Evolutionary conservation across 1,139 yeast species (phyloP).

Genomic region (Yamadazyma taylorii): DNA sequence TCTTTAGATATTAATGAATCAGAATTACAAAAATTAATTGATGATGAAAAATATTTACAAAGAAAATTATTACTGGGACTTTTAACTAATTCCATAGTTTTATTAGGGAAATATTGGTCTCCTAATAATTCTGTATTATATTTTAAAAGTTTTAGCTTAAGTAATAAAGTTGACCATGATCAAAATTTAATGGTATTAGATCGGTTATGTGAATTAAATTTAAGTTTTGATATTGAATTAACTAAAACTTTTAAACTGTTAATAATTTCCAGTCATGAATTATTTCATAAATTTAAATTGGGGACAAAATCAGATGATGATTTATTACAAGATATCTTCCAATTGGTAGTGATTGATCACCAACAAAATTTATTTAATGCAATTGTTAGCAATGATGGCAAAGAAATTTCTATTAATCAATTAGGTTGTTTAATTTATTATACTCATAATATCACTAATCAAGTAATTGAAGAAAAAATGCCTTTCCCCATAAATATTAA

Average conservation of each 20-base stretch:
- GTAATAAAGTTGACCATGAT: slow-evolving; percentile 14
- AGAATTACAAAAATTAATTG: slow-evolving; percentile 41
- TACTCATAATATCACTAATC: slow-evolving; percentile 5
- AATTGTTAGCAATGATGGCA: slow-evolving; percentile 23
- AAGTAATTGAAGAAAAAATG: slow-evolving; percentile 5
- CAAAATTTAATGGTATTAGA: slow-evolving; percentile 25
- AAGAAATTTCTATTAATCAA: slow-evolving; percentile 20
- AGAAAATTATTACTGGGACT: slow-evolving; percentile 45
- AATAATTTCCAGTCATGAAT: slow-evolving; percentile 24
- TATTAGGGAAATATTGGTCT: slow-evolving; percentile 27
- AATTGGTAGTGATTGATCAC: slow-evolving; percentile 33
- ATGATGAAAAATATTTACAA: slow-evolving; percentile 56
- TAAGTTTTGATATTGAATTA: slow-evolving; percentile 64
- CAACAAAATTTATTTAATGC: slow-evolving; percentile 29
- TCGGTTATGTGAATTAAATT: slow-evolving; percentile 53
- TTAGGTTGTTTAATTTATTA: slow-evolving; percentile 31
- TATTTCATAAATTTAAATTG: slow-evolving; percentile 27
- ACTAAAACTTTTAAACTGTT: slow-evolving; percentile 37
- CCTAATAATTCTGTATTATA: slow-evolving; percentile 11
- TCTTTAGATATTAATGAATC: no score
- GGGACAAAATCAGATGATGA: slow-evolving; percentile 24
- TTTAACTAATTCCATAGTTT: slow-evolving; percentile 44
- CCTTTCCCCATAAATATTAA: slow-evolving; percentile 19
- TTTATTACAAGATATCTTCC: slow-evolving; percentile 32
- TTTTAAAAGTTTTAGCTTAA: slow-evolving; percentile 8